Base-by-base conservation (phyloP, 106 monocot genomes). In the Platanthera guangdongensis region DNA sequence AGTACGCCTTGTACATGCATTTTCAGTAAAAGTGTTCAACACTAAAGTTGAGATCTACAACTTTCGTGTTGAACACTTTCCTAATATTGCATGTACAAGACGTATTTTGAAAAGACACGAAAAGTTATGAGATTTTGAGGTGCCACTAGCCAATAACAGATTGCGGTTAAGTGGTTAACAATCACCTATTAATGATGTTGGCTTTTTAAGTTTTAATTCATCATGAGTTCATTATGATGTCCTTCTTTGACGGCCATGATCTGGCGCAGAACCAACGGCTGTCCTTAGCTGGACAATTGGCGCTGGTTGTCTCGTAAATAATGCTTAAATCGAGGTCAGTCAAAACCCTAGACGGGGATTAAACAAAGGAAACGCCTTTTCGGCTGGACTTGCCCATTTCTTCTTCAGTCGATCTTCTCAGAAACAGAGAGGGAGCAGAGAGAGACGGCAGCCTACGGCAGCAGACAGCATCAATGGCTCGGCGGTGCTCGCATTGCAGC, bases 401-500 rank as follows among this genome's bases (percentile, higher is more conserved):
- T 55, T 55, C 3, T 0, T 13, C 55, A 55, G 12, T 55, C 55
- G 4, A 11, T 55, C 55, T 55, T 14, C 55, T 55, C 55, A 12
- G 50, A 50, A 18, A 16, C 4, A 16, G 71, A 16, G 71, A 39
- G 11, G 49, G n/a, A 11, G 50, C 3, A 50, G 48, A 8, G 32
- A 45, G 13, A 21, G 57, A 62, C 54, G 68, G 74, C 39, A 57
- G 39, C 39, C 39, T 2, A 39, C 39, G 39, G 57, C 51, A 45
- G 32, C 9, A 14, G 12, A 10, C 53, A 9, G 53, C 51, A 52
- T 76, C 63, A 80, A 92, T 92, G 92, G 82, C 88, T 76, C 64
- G 92, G 79, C 80, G 92, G 68, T 92, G 92, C 84, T 92, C 92
- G 74, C 86, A 92, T 80, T 92, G 92, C 86, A 86, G 90, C 82